Conservation (phyloP, 768 basidiomycete genomes). For the Leccinellum luteum region DNA sequence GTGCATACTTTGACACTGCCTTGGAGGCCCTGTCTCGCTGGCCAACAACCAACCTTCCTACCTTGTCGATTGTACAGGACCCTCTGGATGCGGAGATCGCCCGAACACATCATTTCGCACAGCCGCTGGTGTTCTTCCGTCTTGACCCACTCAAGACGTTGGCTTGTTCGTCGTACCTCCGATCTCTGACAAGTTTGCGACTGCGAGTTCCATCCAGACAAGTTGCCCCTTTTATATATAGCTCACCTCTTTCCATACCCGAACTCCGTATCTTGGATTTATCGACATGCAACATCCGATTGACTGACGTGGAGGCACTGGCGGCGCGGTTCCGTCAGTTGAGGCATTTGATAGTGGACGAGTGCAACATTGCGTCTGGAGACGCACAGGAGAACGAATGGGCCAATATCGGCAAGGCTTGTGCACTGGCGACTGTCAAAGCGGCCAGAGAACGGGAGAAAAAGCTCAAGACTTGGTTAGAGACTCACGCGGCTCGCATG, state of each 20-base stretch:
- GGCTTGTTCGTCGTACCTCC: conserved; percentile 41
- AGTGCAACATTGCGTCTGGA: conserved; percentile 53
- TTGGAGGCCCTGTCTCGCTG: conserved; percentile 62
- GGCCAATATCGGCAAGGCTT: conserved; percentile 55
- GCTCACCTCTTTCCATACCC: conserved; percentile 35
- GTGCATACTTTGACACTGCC: conserved; percentile 80
- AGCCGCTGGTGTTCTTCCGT: conserved; percentile 84
- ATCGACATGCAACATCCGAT: conserved; percentile 61
- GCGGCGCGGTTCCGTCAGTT: conserved; percentile 50
- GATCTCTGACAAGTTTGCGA: conserved; percentile 51
- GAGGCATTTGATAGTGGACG: conserved; percentile 69
- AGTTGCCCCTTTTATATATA: conserved; percentile 42
- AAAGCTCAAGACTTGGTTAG: conserved; percentile 50
- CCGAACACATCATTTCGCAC: conserved; percentile 54
- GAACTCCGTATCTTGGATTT: conserved; percentile 67
- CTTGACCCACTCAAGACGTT: conserved; percentile 56
- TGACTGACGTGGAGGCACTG: conserved; percentile 52
- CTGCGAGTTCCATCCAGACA: conserved; percentile 72
- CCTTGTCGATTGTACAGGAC: conserved; percentile 67
- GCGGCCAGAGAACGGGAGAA: conserved; percentile 68
- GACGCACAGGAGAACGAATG: conserved; percentile 55
- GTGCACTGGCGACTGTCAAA: conserved; percentile 59
- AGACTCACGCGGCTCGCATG: conserved; percentile 25
- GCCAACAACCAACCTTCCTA: conserved; percentile 44
- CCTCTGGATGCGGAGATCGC: conserved; percentile 44